These are phyloP conservation scores for Sphaerulina vaccinii DNA, from an alignment of 2,329 filamentous ascomycete species.

Conservation along the genomic window DNA sequence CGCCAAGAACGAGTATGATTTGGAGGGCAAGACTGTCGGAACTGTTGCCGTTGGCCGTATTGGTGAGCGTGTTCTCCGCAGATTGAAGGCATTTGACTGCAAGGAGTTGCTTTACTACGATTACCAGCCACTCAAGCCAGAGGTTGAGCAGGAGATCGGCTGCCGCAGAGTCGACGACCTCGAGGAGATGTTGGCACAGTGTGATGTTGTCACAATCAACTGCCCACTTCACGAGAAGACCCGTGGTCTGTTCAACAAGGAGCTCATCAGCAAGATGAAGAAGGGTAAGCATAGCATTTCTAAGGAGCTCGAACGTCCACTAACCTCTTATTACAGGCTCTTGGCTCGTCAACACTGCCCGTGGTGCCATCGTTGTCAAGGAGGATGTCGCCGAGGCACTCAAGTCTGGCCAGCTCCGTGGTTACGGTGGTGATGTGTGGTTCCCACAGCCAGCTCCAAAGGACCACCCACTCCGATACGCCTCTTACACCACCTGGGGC, in stretches of 20 bases:
- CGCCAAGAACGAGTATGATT: slow-evolving; percentile 97
- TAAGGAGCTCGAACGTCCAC: background rate
- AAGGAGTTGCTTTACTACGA: slow-evolving; percentile 99
- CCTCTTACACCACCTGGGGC: slow-evolving; percentile 83
- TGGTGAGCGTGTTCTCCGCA: slow-evolving; percentile 93
- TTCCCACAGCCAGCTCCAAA: slow-evolving; percentile 94
- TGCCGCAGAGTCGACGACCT: slow-evolving; percentile 83
- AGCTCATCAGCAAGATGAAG: slow-evolving; percentile 99
- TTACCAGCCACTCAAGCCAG: slow-evolving; percentile 87
- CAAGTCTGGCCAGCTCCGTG: slow-evolving; percentile 84
- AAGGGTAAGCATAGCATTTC: slow-evolving; percentile 57
- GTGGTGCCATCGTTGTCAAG: slow-evolving; percentile 98
- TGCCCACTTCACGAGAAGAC: slow-evolving; percentile 99
- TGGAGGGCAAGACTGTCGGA: slow-evolving; percentile 95
- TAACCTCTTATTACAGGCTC: slow-evolving; percentile 57
- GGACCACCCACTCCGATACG: slow-evolving; percentile 89
- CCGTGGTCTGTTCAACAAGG: slow-evolving; percentile 95
- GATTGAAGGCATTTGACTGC: slow-evolving; percentile 97
- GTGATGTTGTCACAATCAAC: slow-evolving; percentile 98
- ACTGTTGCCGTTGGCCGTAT: slow-evolving; percentile 97
- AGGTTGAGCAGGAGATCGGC: slow-evolving; percentile 93
- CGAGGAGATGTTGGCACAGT: slow-evolving; percentile 91
- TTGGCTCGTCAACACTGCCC: slow-evolving; percentile 98
- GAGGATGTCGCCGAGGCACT: slow-evolving; percentile 95
- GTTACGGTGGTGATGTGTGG: slow-evolving; percentile 89